Conservation (phyloP, 1,139 yeast species). For the Torulaspora globosa region DNA sequence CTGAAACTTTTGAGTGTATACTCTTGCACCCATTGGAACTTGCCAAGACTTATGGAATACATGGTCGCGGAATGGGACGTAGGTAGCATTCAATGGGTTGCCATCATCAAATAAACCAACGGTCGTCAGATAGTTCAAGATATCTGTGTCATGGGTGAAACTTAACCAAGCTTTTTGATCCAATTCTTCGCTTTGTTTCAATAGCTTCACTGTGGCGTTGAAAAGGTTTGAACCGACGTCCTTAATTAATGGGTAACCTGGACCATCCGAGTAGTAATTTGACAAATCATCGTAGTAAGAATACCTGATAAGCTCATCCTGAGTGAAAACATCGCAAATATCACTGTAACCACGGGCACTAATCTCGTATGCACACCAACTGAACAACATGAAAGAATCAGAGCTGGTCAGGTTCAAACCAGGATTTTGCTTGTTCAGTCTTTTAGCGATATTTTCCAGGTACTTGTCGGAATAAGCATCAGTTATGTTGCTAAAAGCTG, state of each 20-base stretch:
- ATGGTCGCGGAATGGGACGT: constrained; percentile 40
- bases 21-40: constrained; percentile 56
- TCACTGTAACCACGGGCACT: constrained; percentile 52
- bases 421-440: constrained; percentile 41
- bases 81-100: constrained; percentile 34
- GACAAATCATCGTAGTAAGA: constrained; percentile 46
- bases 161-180: constrained; percentile 40
- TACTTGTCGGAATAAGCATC: constrained; percentile 29
- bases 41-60: constrained; percentile 23
- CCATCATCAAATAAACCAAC: constrained; percentile 47
- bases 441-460: constrained; percentile 40
- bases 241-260: constrained; percentile 46
- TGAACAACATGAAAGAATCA: constrained; percentile 46
- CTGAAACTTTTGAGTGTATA: constrained; percentile 49
- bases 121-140: constrained; percentile 47
- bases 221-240: constrained; percentile 49
- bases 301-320: constrained; percentile 49
- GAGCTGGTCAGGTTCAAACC: constrained; percentile 42
- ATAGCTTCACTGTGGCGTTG: constrained; percentile 41
- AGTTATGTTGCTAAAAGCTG: constrained; percentile 23
- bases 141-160: constrained; percentile 59
- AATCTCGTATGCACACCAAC: constrained; percentile 56
- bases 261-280: constrained; percentile 52
- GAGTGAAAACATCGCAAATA: constrained; percentile 51
- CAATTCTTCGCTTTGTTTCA: constrained; percentile 25